phyloP scores from a whole-genome alignment of 768 basidiomycete genomes.

The Lepiota venenata region DNA sequence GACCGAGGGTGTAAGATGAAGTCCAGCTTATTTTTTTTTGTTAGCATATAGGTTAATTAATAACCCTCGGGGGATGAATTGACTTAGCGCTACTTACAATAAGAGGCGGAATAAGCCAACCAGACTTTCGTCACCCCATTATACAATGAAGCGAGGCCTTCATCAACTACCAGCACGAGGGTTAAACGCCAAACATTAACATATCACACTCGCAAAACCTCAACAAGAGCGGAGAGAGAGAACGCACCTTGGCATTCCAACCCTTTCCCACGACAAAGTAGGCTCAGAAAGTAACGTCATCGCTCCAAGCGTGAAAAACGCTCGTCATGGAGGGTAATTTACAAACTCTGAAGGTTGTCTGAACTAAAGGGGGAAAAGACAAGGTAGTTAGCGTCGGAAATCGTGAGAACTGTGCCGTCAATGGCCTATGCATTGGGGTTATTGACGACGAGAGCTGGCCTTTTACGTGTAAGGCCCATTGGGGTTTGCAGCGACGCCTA shows the following conservation, averaged over 20 bases:
- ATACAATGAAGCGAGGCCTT: slow-evolving; percentile 8
- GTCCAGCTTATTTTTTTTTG: no score
- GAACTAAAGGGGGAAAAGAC: slow-evolving; percentile 21
- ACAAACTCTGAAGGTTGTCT: no score
- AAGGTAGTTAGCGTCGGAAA: slow-evolving; percentile 22
- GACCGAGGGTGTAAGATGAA: no score
- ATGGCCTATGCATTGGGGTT: slow-evolving; percentile 33
- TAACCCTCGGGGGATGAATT: not conserved
- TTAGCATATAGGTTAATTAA: no score
- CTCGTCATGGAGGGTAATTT: no score
- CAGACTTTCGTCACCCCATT: slow-evolving; percentile 9
- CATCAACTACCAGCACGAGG: not conserved
- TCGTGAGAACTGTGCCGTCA: slow-evolving; percentile 27
- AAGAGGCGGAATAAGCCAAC: slow-evolving; percentile 10
- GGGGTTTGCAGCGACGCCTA: no score
- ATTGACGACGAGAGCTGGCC: slow-evolving; percentile 23
- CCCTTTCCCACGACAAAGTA: slow-evolving; percentile 13
- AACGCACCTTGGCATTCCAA: not conserved
- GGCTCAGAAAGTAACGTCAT: slow-evolving; percentile 9
- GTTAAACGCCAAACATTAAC: not conserved
- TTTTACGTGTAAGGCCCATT: not conserved
- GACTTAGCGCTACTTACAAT: not conserved
- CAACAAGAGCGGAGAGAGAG: no score
- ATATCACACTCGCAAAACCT: not conserved
- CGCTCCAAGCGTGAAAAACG: not conserved